Evolutionary conservation across 768 basidiomycete genomes (phyloP).

Genomic region (Suillus spraguei): DNA sequence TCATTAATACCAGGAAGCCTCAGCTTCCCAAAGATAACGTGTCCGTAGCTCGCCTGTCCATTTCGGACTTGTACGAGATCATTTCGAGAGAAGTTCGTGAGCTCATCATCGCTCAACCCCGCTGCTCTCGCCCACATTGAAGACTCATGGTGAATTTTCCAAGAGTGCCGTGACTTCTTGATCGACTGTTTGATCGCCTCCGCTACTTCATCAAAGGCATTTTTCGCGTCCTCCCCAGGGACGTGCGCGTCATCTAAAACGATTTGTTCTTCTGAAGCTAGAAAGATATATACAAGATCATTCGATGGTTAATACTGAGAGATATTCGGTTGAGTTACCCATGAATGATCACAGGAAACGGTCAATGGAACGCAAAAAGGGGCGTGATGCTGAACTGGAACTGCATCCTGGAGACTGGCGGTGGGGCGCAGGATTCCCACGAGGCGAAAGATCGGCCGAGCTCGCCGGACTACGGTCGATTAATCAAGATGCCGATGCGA

Average conservation of each 20-base stretch:
- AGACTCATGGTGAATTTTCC: slow-evolving; percentile 60
- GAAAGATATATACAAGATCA: not conserved
- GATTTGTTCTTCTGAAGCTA: slow-evolving; percentile 62
- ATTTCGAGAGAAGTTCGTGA: slow-evolving; percentile 49
- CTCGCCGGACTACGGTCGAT: not conserved
- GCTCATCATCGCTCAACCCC: slow-evolving; percentile 51
- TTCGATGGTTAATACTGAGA: not conserved
- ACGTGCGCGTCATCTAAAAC: slow-evolving; percentile 58
- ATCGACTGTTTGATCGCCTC: slow-evolving; percentile 66
- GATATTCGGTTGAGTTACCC: not conserved
- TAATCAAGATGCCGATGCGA: not conserved
- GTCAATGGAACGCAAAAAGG: not conserved
- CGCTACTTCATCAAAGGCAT: slow-evolving; percentile 62
- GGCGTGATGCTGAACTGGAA: not conserved
- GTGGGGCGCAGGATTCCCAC: not conserved
- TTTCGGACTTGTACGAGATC: slow-evolving; percentile 52
- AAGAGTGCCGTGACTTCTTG: slow-evolving; percentile 62
- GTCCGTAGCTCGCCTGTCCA: slow-evolving; percentile 65
- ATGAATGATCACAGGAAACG: not conserved
- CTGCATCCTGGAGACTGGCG: not conserved
- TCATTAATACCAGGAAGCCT: slow-evolving; percentile 68
- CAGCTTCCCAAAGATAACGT: slow-evolving; percentile 76
- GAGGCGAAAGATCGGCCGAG: not conserved
- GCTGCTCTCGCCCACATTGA: slow-evolving; percentile 67
- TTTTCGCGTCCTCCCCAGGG: slow-evolving; percentile 61